Base-by-base conservation (phyloP, 2,329 filamentous ascomycete genomes). In the Fonsecaea monophora region DNA sequence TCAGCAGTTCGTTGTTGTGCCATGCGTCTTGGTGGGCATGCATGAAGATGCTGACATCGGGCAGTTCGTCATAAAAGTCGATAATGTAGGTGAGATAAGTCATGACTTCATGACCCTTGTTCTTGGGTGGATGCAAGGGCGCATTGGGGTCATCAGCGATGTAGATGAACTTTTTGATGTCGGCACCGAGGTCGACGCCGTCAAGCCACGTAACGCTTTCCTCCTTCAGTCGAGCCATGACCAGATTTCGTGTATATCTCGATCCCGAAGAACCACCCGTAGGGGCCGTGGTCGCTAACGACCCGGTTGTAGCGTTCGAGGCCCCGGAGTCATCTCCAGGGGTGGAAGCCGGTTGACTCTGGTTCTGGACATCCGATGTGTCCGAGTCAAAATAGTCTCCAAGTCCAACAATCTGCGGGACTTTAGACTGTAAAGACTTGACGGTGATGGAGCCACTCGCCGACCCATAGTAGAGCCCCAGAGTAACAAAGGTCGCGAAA, bases 61-160 rank as follows among this genome's bases (percentile, higher is more conserved):
- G 82, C 2, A 89, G 80, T 12, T 82, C 76, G 53, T 87, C 78
- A 75, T 89, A 89, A 73, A 87, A 81, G 69, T 89, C 85, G 73
- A 89, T 86, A 68, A 89, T 84, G 75, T 86, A 89, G 53, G 85
- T 85, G 56, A 89, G 79, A 74, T 89, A 89, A 12, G 82, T 80
- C 82, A 89, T 88, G 30, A 85, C 85, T 75, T 89, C 87, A 72
- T 86, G 82, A 53, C 87, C 87, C 73, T 88, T 87, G 69, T 89
- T 87, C 72, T 81, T 82, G 5, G 85, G 84, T 0, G 85, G 79
- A 71, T 85, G 84, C 21, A 84, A 73, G 30, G 80, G 77, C 6
- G 84, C 81, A 30, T 77, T 75, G 2, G 80, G 80, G 67, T 86
- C 83, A 70, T 87, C 82, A 35, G 83, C 84, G 56, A 83, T 79